Conservation (phyloP, 2,329 filamentous ascomycete species). For the Chaetomiaceae sp. region DNA sequence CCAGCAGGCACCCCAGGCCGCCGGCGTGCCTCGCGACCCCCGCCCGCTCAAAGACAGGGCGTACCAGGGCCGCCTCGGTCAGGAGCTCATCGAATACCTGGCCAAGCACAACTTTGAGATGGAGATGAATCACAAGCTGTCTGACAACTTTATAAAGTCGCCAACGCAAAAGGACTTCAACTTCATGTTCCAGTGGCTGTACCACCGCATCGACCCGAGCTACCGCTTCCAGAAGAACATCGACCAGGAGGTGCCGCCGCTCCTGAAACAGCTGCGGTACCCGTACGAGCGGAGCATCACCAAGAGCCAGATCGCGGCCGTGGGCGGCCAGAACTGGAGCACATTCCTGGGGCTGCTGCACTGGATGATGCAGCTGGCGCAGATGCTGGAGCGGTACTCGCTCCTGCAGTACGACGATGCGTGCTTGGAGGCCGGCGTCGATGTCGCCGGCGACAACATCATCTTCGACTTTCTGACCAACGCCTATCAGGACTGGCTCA, state of each 20-base stretch:
- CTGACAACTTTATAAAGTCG: slow-evolving; percentile 83
- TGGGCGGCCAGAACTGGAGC: slow-evolving; percentile 95
- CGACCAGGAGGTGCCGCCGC: slow-evolving; percentile 87
- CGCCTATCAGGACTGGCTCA: slow-evolving; percentile 90
- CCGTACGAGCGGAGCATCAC: slow-evolving; percentile 94
- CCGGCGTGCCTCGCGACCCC: slow-evolving; percentile 80
- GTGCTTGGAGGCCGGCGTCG: slow-evolving; percentile 79
- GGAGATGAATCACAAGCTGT: slow-evolving; percentile 93
- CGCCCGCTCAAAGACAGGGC: slow-evolving; percentile 76
- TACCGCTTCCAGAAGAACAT: slow-evolving; percentile 93
- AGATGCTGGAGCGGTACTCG: slow-evolving; percentile 84
- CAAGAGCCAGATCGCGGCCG: slow-evolving; percentile 90
- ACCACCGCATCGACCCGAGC: slow-evolving; percentile 89
- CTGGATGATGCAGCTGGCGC: slow-evolving; percentile 98
- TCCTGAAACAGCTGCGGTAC: slow-evolving; percentile 90
- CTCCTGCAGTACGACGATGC: slow-evolving; percentile 81
- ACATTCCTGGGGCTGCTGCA: slow-evolving; percentile 90
- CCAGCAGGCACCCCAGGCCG: slow-evolving; percentile 74
- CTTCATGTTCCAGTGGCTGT: slow-evolving; percentile 96
- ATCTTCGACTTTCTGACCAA: slow-evolving; percentile 88
- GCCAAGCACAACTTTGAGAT: slow-evolving; percentile 93
- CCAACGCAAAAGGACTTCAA: slow-evolving; percentile 99
- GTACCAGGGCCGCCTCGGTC: slow-evolving; percentile 76
- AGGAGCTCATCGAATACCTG: slow-evolving; percentile 88
- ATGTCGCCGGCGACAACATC: slow-evolving; percentile 84